Base-by-base conservation (phyloP, 106 monocot genomes). In the Amphibolis antarctica region DNA sequence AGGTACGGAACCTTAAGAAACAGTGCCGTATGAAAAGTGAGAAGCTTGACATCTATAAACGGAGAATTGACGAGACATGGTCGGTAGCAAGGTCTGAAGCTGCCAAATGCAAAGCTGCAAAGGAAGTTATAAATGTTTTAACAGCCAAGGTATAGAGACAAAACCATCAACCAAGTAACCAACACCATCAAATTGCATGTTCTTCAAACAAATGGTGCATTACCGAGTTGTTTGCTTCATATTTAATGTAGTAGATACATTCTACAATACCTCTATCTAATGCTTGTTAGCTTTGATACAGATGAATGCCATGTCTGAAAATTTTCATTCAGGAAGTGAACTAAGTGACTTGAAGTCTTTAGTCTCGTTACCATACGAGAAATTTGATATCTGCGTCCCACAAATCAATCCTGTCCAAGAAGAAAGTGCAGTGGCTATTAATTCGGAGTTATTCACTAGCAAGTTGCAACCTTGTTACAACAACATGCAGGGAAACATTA, bases 101-200 rank as follows among this genome's bases (percentile, higher is more conserved):
- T 74, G 79, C 79, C 44, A 92, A 85, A 20, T 92, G 79, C 77
- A 92, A 88, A 74, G 88, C 84, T 49, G 82, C 88, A 53, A 88
- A 82, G 74, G 79, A 82, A 67, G 63, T 88, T 27, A 88, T 92
- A 44, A 85, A 80, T 60, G 73, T 85, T 62, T 64, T 92, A 31
- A 80, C 64, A 12, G 68, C 77, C 56, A 80, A 92, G 92, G 92
- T 92, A 65, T 44, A 23, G 26, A 47, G n/a, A 69, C 7, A 7
- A 36, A 7, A 36, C 36, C 4, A 36, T 4, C 36, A 2, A 36
- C 7, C 36, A n/a, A n/a, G n/a, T n/a, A n/a, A 4, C 36, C 2
- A 36, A 36, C 36, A 4, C 7, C 7, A 7, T 4, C 36, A 36
- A 36, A 2, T 36, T 36, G 36, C 36, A 36, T 36, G 7, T 36